These are phyloP conservation scores for Hippophae gyantsensis DNA, from an alignment of 306 rosid species.

Conservation along the genomic window DNA sequence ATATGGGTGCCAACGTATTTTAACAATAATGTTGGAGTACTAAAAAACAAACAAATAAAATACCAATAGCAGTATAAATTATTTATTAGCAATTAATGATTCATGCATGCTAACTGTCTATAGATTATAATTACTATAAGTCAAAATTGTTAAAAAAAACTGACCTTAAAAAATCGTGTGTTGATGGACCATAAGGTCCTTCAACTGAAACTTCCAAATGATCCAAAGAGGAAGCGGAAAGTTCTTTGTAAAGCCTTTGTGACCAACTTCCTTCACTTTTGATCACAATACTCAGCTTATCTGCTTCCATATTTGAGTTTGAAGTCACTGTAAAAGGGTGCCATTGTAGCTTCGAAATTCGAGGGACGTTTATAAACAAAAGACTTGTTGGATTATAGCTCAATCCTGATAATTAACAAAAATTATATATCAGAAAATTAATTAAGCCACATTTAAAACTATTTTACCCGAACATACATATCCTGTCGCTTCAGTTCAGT, in stretches of 20 bases:
- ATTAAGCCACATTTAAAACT: neutral
- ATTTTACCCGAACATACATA: too few relatives aligned
- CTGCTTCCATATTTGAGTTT: slow-evolving; percentile 38
- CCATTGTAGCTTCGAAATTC: slow-evolving; percentile 68
- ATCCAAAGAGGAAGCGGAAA: slow-evolving; percentile 36
- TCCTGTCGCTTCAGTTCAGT: too few relatives aligned
- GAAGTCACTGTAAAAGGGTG: slow-evolving; percentile 76
- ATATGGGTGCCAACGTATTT: too few relatives aligned
- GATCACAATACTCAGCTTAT: slow-evolving; percentile 37
- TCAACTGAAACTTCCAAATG: slow-evolving; percentile 58
- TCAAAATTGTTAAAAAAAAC: neutral
- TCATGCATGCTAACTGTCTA: neutral
- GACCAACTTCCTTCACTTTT: slow-evolving; percentile 59
- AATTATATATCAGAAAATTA: neutral
- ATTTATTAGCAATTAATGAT: neutral
- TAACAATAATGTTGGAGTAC: too few relatives aligned
- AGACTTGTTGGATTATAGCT: slow-evolving; percentile 49
- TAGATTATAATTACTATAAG: neutral
- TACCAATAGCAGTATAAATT: too few relatives aligned
- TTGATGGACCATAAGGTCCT: slow-evolving; percentile 72
- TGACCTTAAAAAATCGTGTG: slow-evolving; percentile 43
- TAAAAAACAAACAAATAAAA: too few relatives aligned
- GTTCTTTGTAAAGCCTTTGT: slow-evolving; percentile 32
- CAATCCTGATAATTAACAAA: slow-evolving; percentile 34
- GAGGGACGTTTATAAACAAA: slow-evolving; percentile 56